These are phyloP conservation scores for Pseudoscleropodium purum DNA, from an alignment of 225 moss, liverwort and hornwort species.

Conservation along the genomic window DNA sequence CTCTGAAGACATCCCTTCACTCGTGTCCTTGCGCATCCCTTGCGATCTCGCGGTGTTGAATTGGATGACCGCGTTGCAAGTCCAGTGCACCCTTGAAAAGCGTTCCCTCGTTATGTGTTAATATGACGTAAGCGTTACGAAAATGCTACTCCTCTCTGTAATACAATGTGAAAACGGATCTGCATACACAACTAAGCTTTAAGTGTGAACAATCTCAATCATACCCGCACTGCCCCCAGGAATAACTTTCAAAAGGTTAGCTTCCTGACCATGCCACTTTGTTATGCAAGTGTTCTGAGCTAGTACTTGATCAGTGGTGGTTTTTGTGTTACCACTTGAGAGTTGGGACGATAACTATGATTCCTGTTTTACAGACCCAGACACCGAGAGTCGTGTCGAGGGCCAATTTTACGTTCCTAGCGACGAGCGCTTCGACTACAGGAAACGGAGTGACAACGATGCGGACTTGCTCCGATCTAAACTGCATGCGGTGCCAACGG, in stretches of 20 bases:
- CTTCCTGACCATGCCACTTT: neutral
- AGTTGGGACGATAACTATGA: neutral
- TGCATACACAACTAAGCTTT: neutral
- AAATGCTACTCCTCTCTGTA: neutral
- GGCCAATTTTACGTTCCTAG: conserved; percentile 17
- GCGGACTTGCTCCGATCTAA: neutral
- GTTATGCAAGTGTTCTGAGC: neutral
- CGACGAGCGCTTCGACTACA: conserved; percentile 34
- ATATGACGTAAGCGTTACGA: neutral
- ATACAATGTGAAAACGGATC: too few relatives aligned
- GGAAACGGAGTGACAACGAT: conserved; percentile 25
- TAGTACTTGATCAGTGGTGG: neutral
- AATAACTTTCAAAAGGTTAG: neutral
- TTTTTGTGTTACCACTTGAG: neutral
- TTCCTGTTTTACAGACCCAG: neutral
- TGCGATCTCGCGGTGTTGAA: neutral
- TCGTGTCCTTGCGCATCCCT: neutral
- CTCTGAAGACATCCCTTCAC: neutral
- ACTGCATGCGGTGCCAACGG: neutral
- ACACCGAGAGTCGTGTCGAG: neutral
- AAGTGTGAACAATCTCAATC: neutral
- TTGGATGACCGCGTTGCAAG: neutral
- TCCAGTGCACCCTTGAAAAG: neutral
- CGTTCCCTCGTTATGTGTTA: neutral
- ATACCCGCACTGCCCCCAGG: neutral